A percentile compares a stretch with the other conserved stretches of the same genome.
Evolutionary conservation across 441 rosid species (phyloP).

Genomic region (Erodium moschatum): DNA sequence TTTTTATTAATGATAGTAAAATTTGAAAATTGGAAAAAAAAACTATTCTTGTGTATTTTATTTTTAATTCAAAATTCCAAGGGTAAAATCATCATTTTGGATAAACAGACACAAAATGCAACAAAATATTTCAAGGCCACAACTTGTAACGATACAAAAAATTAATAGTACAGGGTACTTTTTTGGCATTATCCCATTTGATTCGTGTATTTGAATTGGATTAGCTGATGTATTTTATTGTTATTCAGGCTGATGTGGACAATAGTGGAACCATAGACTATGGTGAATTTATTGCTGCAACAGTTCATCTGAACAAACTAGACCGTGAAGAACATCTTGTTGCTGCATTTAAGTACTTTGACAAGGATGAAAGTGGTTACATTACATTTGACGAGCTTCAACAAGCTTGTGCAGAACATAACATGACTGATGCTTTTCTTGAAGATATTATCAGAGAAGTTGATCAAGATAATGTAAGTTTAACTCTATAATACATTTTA

Average conservation of each 20-base stretch:
- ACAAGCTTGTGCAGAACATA: conserved; percentile 85
- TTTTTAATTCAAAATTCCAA: no score
- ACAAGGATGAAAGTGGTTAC: conserved; percentile 92
- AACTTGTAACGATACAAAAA: no score
- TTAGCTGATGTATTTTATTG: conserved; percentile 14
- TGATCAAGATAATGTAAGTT: conserved; percentile 84
- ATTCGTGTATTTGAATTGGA: neutral
- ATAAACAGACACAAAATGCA: no score
- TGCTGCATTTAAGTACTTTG: conserved; percentile 89
- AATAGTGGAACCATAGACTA: conserved; percentile 95
- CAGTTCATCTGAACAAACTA: conserved; percentile 85
- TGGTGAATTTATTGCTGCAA: conserved; percentile 92
- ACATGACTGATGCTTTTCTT: conserved; percentile 78
- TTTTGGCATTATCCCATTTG: no score
- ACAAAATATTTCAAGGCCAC: no score
- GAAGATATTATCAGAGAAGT: conserved; percentile 90
- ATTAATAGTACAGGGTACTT: no score
- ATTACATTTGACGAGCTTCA: conserved; percentile 97
- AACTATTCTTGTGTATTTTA: no score
- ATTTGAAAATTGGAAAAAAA: no score
- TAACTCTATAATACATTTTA: no score
- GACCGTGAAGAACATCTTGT: conserved; percentile 97
- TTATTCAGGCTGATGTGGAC: conserved; percentile 88
- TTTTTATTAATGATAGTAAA: no score
- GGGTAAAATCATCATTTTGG: no score